Base-by-base conservation (phyloP, 371 early-diverging fungal species). In the Actinomortierella wolfii region DNA sequence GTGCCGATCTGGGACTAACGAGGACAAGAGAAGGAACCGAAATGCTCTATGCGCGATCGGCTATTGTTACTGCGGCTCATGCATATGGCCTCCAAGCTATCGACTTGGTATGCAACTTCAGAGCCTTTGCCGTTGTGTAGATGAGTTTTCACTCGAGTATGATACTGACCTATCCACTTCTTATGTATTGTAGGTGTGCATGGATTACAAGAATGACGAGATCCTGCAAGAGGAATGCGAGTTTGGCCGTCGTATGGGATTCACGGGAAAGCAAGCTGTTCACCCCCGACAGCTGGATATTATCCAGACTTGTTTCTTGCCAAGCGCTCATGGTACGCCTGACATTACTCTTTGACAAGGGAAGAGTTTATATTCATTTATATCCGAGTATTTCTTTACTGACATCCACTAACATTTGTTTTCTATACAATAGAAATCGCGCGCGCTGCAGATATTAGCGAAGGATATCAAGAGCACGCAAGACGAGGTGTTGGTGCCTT, bases 131-230 rank as follows among this genome's bases (percentile, higher is more conserved):
- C 18, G 15, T 43, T 43, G 17, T 18, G 44, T 15, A 18, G 44
- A 18, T 43, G 17, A 43, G 44, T 43, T 18, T 43, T 43, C 48
- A 7, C n/a, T n/a, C n/a, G n/a, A n/a, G n/a, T n/a, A n/a, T n/a
- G n/a, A n/a, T n/a, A n/a, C n/a, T n/a, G n/a, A n/a, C n/a, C 96
- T 0, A 94, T 96, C 66, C 95, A 96, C 71, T 78, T 95, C 78
- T 95, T 90, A 73, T 65, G 56, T 46, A 24, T n/a, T 25, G 11
- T 61, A 88, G 89, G 92, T 95, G 18, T 93, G 94, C 62, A 86
- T 94, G 57, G 94, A 94, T 65, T 94, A 87, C 57, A 82, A 92
- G 59, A 80, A 89, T 65, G 67, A 76, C 18, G 81, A 79, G 2
- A 79, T 87, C 39, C 74, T 94, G 71, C 59, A 59, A 18, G 93